Base-by-base conservation (phyloP, 2,329 filamentous ascomycete genomes). In the Xylariaceae sp. region DNA sequence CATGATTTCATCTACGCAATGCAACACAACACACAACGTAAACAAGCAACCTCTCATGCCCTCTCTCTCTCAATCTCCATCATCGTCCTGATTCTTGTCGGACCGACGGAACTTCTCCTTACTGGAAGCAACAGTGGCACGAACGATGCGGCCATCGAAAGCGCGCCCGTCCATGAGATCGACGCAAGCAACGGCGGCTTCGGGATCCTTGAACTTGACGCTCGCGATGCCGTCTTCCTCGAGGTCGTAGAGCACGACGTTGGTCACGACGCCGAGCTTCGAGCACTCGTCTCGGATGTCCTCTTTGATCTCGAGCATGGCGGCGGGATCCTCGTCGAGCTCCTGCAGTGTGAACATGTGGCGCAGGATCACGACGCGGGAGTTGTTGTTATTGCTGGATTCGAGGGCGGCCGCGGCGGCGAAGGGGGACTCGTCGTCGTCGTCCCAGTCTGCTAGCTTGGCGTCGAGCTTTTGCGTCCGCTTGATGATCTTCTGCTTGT, bases 361-460 rank as follows among this genome's bases (percentile, higher is more conserved):
- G 62, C 88, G 88, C 53, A 98, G 71, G 47, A 97, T 83, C 22
- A 95, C 91, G 14, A 88, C 74, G 64, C 91, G 94, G 58, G 91
- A 87, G 69, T 80, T 86, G 59, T 73, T 76, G 43, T 69, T 65
- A 34, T 60, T 63, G n/a, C n/a, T n/a, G 8, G 66, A 74, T n/a
- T 76, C 74, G 20, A 81, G 59, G 20, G 73, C 67, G 1, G 55
- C 61, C 3, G 63, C 74, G 1, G 55, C 61, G 3, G 63, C 74
- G 50, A 70, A 78, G 21, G 85, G 79, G 14, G 42, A 38, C 36
- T 53, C 45, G 44, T 92, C 85, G 63, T 97, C 91, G 60, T 96
- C 92, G 60, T 89, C 87, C 93, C 93, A 98, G 66, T 97, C 91
- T 3, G 90, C 86, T 25, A 97, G 80, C 68, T 92, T 91, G 39